Percentiles rank a stretch among this genome's conserved stretches.
These are phyloP conservation scores for Physaria fendleri DNA, from an alignment of 345 rosid genomes.

Conservation along the genomic window DNA sequence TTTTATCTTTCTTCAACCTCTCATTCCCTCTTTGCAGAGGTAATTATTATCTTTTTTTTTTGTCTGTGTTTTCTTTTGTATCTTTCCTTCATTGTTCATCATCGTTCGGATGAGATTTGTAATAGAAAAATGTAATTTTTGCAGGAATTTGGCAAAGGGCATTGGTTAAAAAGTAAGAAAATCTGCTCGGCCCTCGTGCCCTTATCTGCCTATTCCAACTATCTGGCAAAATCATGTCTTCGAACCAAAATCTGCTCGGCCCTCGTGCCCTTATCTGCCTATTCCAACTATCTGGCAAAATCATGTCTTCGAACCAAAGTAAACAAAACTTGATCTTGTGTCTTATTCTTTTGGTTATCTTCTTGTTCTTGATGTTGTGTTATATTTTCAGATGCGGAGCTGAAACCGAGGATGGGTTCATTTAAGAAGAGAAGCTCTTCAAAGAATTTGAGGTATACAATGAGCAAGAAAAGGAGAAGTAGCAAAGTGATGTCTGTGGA, in stretches of 20 bases:
- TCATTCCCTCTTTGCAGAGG: conserved; percentile 47
- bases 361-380: conserved; percentile 8
- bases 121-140: not conserved
- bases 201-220: conserved; percentile 32
- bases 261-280: conserved; percentile 38
- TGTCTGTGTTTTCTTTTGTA: not conserved
- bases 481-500: conserved; percentile 66
- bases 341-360: not conserved
- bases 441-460: conserved; percentile 61
- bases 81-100: not conserved
- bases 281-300: conserved; percentile 23
- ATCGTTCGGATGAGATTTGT: not conserved
- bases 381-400: conserved; percentile 29
- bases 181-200: conserved; percentile 36
- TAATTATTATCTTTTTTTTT: not conserved
- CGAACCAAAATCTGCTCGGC: conserved; percentile 28
- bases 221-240: conserved; percentile 37
- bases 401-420: conserved; percentile 51
- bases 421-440: conserved; percentile 70
- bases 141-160: conserved; percentile 39
- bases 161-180: conserved; percentile 17
- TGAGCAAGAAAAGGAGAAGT: conserved; percentile 63
- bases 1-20: conserved; percentile 22
- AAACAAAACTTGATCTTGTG: not conserved
- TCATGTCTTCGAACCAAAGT: conserved; percentile 36